A percentile compares a stretch with the other conserved stretches of the same genome.
Conservation (phyloP, 306 rosid genomes). For the Quercus agrifolia region DNA sequence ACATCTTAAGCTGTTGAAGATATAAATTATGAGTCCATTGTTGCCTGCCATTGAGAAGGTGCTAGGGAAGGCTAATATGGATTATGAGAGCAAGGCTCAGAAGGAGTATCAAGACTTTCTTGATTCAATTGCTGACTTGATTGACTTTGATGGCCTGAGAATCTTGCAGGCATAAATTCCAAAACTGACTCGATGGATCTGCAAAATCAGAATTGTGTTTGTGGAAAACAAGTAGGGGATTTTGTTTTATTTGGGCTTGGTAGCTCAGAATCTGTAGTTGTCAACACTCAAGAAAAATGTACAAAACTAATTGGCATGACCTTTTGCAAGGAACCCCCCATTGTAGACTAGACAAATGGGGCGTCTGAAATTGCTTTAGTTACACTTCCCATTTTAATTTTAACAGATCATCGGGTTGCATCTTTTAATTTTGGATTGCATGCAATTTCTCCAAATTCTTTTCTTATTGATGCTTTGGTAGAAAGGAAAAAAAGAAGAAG, state of each 20-base stretch:
- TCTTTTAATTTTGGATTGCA: conserved; percentile 3
- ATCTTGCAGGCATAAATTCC: conserved; percentile 14
- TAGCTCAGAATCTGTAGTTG: conserved; percentile 18
- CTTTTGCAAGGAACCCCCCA: conserved; percentile 21
- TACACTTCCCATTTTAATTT: conserved; percentile 22
- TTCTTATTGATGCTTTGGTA: not conserved
- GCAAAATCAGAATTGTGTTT: conserved; percentile 24
- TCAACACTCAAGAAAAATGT: conserved; percentile 23
- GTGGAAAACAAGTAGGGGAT: conserved; percentile 24
- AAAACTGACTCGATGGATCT: conserved; percentile 11
- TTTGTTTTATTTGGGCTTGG: conserved; percentile 24
- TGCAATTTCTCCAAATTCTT: not conserved
- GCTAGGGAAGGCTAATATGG: too few relatives aligned
- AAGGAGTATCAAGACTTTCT: too few relatives aligned
- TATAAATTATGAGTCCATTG: conserved; percentile 8
- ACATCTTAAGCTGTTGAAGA: conserved; percentile 79
- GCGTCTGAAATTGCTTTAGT: conserved; percentile 20
- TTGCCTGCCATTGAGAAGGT: too few relatives aligned
- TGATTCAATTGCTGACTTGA: too few relatives aligned
- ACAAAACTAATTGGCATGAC: conserved; percentile 40
- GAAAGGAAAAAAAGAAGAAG: too few relatives aligned
- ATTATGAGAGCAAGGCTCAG: too few relatives aligned
- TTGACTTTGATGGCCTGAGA: not conserved
- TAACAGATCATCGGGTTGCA: conserved; percentile 49
- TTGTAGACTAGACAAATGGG: conserved; percentile 24